Conservation (phyloP, 257 asterid species). For the Nicotiana otophora region DNA sequence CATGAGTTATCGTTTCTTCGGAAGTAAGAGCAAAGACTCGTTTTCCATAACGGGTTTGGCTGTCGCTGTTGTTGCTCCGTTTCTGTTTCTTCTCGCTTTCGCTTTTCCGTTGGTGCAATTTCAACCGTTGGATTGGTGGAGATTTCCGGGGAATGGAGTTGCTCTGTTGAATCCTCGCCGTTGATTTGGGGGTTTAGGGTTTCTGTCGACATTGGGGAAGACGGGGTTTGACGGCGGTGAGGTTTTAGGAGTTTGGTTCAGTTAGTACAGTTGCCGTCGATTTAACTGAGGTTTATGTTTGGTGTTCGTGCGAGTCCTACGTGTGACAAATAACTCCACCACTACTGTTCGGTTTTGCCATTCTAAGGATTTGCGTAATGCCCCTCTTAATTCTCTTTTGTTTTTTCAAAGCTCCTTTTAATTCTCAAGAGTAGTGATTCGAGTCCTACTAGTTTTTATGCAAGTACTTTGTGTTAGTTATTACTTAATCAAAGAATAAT, state of each 20-base stretch:
- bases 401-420: too few relatives aligned
- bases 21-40: slow-evolving; percentile 85
- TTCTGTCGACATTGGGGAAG: slow-evolving; percentile 39
- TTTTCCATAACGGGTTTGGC: slow-evolving; percentile 66
- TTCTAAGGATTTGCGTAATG: too few relatives aligned
- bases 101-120: slow-evolving; percentile 37
- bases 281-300: neutral
- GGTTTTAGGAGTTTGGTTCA: neutral
- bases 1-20: slow-evolving; percentile 50
- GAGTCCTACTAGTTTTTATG: too few relatives aligned
- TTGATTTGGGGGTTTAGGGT: slow-evolving; percentile 48
- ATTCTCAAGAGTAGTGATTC: too few relatives aligned
- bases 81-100: slow-evolving; percentile 43
- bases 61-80: slow-evolving; percentile 11
- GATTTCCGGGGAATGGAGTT: neutral
- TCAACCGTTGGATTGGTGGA: slow-evolving; percentile 11
- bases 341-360: neutral
- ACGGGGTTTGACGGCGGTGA: neutral
- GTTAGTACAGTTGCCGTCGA: neutral
- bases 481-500: too few relatives aligned
- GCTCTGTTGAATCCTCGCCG: slow-evolving; percentile 30
- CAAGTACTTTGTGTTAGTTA: too few relatives aligned
- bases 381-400: too few relatives aligned
- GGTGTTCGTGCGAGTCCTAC: neutral
- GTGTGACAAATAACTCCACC: neutral